Evolutionary conservation across 2,329 filamentous ascomycete species (phyloP).

Genomic region (Akanthomyces dipterigenus): DNA sequence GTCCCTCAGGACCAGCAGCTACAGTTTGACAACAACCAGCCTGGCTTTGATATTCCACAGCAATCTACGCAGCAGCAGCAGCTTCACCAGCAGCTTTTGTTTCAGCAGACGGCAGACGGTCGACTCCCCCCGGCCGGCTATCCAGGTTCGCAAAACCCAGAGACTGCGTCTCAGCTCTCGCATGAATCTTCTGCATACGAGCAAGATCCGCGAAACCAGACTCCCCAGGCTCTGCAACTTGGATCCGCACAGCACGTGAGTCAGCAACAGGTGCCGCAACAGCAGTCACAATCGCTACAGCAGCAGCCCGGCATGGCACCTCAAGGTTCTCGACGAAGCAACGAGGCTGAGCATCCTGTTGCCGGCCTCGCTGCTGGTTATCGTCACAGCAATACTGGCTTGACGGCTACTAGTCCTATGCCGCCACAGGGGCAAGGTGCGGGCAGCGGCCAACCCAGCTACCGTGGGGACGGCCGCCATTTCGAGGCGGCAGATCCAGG

Average conservation of each 20-base stretch:
- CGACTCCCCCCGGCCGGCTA: background rate
- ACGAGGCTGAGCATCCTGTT: constrained; percentile 42
- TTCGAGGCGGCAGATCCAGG: constrained; percentile 45
- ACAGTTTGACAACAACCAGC: constrained; percentile 17
- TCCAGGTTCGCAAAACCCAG: constrained; percentile 39
- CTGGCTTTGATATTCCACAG: constrained; percentile 11
- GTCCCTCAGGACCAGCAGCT: constrained; percentile 28
- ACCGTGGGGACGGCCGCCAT: constrained; percentile 34
- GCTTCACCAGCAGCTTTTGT: constrained; percentile 13
- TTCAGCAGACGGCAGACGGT: constrained; percentile 7
- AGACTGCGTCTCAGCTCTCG: constrained; percentile 57
- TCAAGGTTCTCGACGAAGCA: constrained; percentile 36
- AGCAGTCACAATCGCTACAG: constrained; percentile 22
- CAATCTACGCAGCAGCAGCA: constrained; percentile 26
- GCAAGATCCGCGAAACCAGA: constrained; percentile 25
- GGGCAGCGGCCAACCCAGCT: constrained; percentile 26
- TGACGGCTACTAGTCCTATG: constrained; percentile 37
- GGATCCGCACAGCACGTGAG: constrained; percentile 18
- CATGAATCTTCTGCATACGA: constrained; percentile 52
- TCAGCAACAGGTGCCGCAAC: constrained; percentile 38
- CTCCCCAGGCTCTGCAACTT: constrained; percentile 4
- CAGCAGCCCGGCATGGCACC: constrained; percentile 41
- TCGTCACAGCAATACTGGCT: constrained; percentile 40
- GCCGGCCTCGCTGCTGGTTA: constrained; percentile 45
- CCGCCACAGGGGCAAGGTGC: constrained; percentile 31